These are phyloP conservation scores for Dittrichia graveolens DNA, from an alignment of 129 eudicot genomes.

Conservation along the genomic window DNA sequence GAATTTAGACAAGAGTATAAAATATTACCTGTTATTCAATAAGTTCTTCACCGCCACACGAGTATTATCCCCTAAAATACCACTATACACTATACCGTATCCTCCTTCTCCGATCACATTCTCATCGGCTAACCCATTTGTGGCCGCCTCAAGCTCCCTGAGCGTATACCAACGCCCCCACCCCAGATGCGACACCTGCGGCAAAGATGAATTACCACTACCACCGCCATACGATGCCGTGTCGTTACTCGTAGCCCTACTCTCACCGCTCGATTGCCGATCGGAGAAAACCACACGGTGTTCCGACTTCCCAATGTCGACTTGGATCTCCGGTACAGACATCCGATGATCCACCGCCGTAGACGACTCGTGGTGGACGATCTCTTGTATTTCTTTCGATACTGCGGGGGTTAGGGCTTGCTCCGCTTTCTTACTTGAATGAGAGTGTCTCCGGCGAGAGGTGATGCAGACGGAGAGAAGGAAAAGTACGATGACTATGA, in stretches of 20 bases:
- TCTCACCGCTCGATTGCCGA: constrained; percentile 92
- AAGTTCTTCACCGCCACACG: constrained; percentile 46
- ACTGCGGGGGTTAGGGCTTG: constrained; percentile 49
- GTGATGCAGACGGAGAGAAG: constrained; percentile 75
- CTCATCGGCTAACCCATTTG: constrained; percentile 42
- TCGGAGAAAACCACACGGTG: constrained; percentile 70
- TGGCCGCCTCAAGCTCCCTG: constrained; percentile 83
- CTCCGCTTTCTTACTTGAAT: constrained; percentile 11
- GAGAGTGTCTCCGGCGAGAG: constrained; percentile 52
- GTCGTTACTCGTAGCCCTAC: constrained; percentile 67
- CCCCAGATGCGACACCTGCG: constrained; percentile 93
- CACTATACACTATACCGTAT: constrained; percentile 66
- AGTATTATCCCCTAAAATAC: constrained; percentile 42
- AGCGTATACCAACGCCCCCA: constrained; percentile 98
- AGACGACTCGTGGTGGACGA: constrained; percentile 48
- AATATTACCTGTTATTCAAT: constrained; percentile 34
- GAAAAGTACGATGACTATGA: constrained; percentile 66
- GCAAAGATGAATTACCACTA: constrained; percentile 53
- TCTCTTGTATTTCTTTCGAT: constrained; percentile 73
- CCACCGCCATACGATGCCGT: constrained; percentile 54
- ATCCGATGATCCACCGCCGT: constrained; percentile 38
- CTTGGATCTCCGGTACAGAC: constrained; percentile 75
- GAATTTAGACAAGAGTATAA: constrained; percentile 1
- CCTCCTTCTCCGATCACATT: constrained; percentile 99
- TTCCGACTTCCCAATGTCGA: constrained; percentile 82